Evolutionary conservation across 2,329 filamentous ascomycete genomes (phyloP), one percentile per base, ranked within the genome.

Genomic region (Colletotrichum gigasporum): DNA sequence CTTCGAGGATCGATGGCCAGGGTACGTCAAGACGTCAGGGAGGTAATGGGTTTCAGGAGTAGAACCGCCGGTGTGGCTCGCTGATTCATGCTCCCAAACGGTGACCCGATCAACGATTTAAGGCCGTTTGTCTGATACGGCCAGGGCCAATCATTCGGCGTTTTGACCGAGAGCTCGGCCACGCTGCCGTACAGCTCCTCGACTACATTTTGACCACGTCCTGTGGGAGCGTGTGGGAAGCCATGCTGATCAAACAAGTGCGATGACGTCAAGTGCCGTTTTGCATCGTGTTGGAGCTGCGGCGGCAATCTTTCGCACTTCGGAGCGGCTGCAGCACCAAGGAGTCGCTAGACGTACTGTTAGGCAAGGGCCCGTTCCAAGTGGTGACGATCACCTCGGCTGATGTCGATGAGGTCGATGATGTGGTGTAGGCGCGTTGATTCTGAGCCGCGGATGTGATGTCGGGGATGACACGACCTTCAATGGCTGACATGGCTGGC

Each of bases 251-350:
- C 22, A 26, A 48, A 22, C 35, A 14, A n/a, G 53, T 3, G 34
- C 11, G 14, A 64, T 64, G 61, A 64, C 61, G 61, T 64, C 56
- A 64, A 52, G 39, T 41, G 16, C 12, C 16, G 42, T 54, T 55
- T 54, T 24, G 28, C 50, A 64, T 26, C 30, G 22, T 11, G 34
- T 22, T 35, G 26, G 28, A 39, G 12, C 18, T 4, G 30, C 11
- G 9, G 24, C 16, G 42, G 35, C 6, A 51, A 35, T 50, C 18
- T 42, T 22, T 61, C 48, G 48, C 39, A 10, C 35, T 42, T 54
- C n/a, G 41, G 56, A 32, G 18, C 61, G 26, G 24, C 39, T 41
- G 55, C 48, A 60, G 32, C 18, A 22, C 56, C 53, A 52, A 30
- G 12, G 34, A 12, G 20, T 10, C 20, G 28, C 24, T 30, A 30